Conservation (phyloP, 495 filamentous ascomycete genomes). For the Hypoxylon trugodes region DNA sequence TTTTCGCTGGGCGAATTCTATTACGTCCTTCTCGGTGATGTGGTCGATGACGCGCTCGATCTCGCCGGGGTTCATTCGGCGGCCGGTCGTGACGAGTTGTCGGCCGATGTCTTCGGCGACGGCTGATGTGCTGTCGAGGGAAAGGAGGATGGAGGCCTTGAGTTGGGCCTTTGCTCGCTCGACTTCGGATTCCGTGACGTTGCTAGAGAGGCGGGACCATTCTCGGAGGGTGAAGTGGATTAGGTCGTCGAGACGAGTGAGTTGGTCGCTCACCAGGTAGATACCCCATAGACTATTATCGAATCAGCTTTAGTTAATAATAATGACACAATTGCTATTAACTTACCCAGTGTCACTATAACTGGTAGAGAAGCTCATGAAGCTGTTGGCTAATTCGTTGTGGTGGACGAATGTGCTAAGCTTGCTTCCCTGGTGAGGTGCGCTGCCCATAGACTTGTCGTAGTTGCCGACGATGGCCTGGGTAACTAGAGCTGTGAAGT, state of each 20-base stretch:
- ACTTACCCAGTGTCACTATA: constrained; percentile 98
- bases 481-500: constrained; percentile 96
- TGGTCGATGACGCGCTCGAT: constrained; percentile 87
- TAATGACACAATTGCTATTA: neutral
- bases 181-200: constrained; percentile 86
- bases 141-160: constrained; percentile 96
- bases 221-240: constrained; percentile 98
- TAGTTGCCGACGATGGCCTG: constrained; percentile 99
- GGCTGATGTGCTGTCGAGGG: constrained; percentile 95
- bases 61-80: constrained; percentile 88
- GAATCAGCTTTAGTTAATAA: constrained; percentile 3
- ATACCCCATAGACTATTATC: constrained; percentile 91
- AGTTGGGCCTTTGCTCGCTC: constrained; percentile 99
- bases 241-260: constrained; percentile 88
- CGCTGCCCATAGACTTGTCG: constrained; percentile 98
- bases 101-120: constrained; percentile 98
- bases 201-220: constrained; percentile 90
- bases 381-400: constrained; percentile 95
- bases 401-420: constrained; percentile 92
- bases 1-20: constrained; percentile 88
- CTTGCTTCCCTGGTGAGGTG: constrained; percentile 95
- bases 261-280: constrained; percentile 93
- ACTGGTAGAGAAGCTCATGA: constrained; percentile 99
- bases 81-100: constrained; percentile 96
- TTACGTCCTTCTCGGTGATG: constrained; percentile 96